These are phyloP conservation scores for Eucalyptus dawsonii DNA, from an alignment of 345 rosid genomes.

Conservation along the genomic window DNA sequence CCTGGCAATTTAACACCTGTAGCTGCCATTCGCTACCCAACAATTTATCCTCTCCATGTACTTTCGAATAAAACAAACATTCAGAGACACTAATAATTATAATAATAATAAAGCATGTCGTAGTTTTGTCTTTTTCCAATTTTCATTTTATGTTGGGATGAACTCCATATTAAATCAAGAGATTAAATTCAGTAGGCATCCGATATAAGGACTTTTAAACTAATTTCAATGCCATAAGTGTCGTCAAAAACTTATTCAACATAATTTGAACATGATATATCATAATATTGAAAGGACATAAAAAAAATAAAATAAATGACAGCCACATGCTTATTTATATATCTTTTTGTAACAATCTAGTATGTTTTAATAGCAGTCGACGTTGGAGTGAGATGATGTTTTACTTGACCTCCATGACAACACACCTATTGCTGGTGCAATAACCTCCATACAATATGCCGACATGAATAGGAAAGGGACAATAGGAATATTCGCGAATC, in stretches of 20 bases:
- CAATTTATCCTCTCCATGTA: neutral
- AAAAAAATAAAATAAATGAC: neutral
- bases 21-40: neutral
- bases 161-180: neutral
- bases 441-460: neutral
- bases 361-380: neutral
- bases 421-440: neutral
- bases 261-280: neutral
- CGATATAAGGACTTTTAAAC: neutral
- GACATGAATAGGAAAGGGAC: neutral
- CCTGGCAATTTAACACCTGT: neutral
- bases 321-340: rapidly evolving
- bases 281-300: neutral
- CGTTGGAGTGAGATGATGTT: rapidly evolving
- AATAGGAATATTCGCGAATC: neutral
- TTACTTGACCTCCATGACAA: neutral
- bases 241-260: neutral
- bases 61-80: neutral
- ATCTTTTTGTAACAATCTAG: neutral
- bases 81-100: neutral
- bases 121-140: neutral
- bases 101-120: neutral
- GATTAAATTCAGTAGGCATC: neutral
- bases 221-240: neutral
- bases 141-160: neutral